phyloP scores from a whole-genome alignment of 2,329 filamentous ascomycete species.

The Pseudocercospora musae region DNA sequence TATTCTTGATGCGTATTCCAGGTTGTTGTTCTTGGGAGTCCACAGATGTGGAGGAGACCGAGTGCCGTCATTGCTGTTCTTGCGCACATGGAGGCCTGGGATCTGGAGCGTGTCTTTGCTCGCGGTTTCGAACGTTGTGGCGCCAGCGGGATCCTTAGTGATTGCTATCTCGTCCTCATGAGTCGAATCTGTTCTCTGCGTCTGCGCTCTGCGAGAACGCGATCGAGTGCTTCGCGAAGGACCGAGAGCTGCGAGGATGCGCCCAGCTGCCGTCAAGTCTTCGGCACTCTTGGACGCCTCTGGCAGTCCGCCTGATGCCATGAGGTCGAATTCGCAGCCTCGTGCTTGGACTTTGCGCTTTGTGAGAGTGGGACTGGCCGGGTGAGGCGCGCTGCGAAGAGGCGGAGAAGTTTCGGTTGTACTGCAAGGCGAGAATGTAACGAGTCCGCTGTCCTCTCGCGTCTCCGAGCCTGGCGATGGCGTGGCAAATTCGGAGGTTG shows the following conservation, averaged over 20 bases:
- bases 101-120: constrained; percentile 2
- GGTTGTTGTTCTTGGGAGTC: not conserved
- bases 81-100: constrained; percentile 3
- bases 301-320: not conserved
- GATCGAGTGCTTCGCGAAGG: constrained; percentile 4
- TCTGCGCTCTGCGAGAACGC: not conserved
- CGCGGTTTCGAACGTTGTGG: not conserved
- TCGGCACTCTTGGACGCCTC: not conserved
- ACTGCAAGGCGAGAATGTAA: not conserved
- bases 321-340: constrained; percentile 7
- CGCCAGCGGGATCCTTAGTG: constrained; percentile 7
- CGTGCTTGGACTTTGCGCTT: not conserved
- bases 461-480: not conserved
- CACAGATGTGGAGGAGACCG: not conserved
- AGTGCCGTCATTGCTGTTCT: not conserved
- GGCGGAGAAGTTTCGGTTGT: not conserved
- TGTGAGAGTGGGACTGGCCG: not conserved
- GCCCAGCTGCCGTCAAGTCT: not conserved
- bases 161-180: constrained; percentile 3
- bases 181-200: constrained; percentile 10
- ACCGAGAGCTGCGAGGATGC: not conserved
- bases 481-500: not conserved
- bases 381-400: not conserved
- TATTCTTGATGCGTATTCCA: not conserved
- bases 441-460: not conserved